Conservation (phyloP, 2,329 filamentous ascomycete species). For the Aspergillus brasiliensis region DNA sequence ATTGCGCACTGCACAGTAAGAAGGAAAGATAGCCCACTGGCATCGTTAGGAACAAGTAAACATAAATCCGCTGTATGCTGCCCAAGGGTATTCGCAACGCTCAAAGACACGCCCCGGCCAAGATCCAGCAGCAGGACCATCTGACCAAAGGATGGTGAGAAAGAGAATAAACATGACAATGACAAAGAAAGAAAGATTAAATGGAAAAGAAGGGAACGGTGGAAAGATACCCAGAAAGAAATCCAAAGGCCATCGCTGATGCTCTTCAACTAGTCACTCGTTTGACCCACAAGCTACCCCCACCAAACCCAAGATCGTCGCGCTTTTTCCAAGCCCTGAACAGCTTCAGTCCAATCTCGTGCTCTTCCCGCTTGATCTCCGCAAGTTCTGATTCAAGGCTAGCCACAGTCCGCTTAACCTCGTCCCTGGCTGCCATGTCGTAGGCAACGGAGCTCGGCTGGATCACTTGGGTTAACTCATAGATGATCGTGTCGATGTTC, state of each 20-base stretch:
- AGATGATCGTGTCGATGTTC: constrained; percentile 72
- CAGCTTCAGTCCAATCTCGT: constrained; percentile 75
- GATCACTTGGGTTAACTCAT: constrained; percentile 77
- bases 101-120: constrained; percentile 11
- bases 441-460: constrained; percentile 68
- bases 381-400: constrained; percentile 67
- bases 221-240: constrained; percentile 13
- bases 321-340: constrained; percentile 74
- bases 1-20: constrained; percentile 12
- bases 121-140: constrained; percentile 6
- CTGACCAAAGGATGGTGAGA: neutral
- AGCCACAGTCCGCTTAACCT: constrained; percentile 66
- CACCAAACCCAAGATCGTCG: constrained; percentile 59
- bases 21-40: constrained; percentile 10
- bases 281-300: constrained; percentile 72
- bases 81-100: constrained; percentile 13
- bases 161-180: neutral
- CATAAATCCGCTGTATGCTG: constrained; percentile 13
- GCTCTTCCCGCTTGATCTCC: constrained; percentile 74
- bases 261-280: constrained; percentile 65
- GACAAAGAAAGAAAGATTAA: constrained; percentile 12
- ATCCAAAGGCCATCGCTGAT: constrained; percentile 5
- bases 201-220: constrained; percentile 9
- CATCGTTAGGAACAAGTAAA: constrained; percentile 20
- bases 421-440: constrained; percentile 61